Evolutionary conservation across 371 early-diverging fungal species (phyloP), one percentile per base, ranked within the genome.

Genomic region (Mortierella sp.): DNA sequence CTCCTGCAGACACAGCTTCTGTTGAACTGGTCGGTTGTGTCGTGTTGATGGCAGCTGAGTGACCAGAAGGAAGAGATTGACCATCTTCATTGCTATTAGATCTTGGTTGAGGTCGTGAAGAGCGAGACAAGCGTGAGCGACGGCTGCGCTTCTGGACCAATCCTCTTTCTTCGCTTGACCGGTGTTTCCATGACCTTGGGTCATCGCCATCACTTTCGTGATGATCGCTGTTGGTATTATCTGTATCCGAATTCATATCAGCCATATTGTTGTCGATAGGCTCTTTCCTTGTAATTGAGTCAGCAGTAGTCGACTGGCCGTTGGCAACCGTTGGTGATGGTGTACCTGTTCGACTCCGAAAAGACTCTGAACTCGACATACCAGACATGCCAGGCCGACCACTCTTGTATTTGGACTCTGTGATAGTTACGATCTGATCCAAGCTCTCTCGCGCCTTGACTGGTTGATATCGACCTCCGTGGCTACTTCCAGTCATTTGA

Each of bases 1-100:
- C 86, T 9, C 97, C 97, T 4, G 96, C 92, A 6, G 88, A 86
- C 0, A 46, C 71, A 40, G 62, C 60, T 6, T 8, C 28, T 31
- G 57, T 7, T 12, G 57, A 13, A 21, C 51, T 14, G 2, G 55
- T 19, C 13, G 62, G 17, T 6, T 52, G 16, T 14, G 53, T 7
- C 3, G n/a, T n/a, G n/a, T n/a, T n/a, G n/a, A n/a, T n/a, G n/a
- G n/a, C n/a, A n/a, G n/a, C n/a, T n/a, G n/a, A n/a, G n/a, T n/a
- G n/a, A n/a, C n/a, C n/a, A n/a, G n/a, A n/a, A n/a, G n/a, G n/a
- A n/a, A n/a, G n/a, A n/a, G n/a, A n/a, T n/a, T n/a, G n/a, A n/a
- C n/a, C n/a, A n/a, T n/a, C n/a, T 34, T 34, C 7, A 34, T 10
- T 34, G 34, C 34, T 4, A 34, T 10, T 34, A 10, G 34, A 34